Evolutionary conservation across 2,329 filamentous ascomycete genomes (phyloP), one percentile per base, ranked within the genome.

Genomic region (Ceratocystiopsis sp.): DNA sequence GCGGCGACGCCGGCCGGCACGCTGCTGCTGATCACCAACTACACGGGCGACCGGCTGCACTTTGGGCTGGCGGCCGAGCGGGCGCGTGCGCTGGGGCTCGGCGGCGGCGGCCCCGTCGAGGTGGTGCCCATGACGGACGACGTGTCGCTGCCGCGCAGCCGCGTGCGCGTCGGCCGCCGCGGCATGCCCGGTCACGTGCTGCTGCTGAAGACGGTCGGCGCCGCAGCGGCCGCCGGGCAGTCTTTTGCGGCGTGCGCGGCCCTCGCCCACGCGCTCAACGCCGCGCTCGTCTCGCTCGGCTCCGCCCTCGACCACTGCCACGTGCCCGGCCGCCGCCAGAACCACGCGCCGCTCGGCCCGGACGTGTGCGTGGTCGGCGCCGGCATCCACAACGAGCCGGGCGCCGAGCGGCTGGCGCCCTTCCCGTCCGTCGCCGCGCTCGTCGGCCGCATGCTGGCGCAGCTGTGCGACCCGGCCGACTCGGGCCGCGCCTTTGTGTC

Each of bases 341-440:
- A 69, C 45, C 63, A 57, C n/a, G 63, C 58, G 15, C 62, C 77
- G 2, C 60, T 57, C 11, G 54, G 59, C 1, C 29, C 29, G 7
- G 57, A 73, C 44, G 72, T 73, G 45, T 56, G 78, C 34, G 75
- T 78, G 54, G 62, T 80, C n/a, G 76, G 77, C 3, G 78, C 75
- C 18, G 76, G 77, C 0, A 74, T 74, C 14, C 77, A 81, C 54
- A 79, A 79, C 52, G 76, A 81, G 55, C 75, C 76, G 0, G 76
- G 69, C 0, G 69, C 74, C 52, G 64, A 62, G 52, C 73, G 72
- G 55, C 52, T 77, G 16, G 68, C 67, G 0, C 75, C 70, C 0
- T 61, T 57, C 0, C 70, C 68, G 3, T 59, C 66, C 10, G 60
- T 67, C 1, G 56, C 64, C 21, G 67, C 65, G 11, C 59, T 75